Conservation (phyloP, 352 stramenopile genomes). For the Phytophthora colocasiae region DNA sequence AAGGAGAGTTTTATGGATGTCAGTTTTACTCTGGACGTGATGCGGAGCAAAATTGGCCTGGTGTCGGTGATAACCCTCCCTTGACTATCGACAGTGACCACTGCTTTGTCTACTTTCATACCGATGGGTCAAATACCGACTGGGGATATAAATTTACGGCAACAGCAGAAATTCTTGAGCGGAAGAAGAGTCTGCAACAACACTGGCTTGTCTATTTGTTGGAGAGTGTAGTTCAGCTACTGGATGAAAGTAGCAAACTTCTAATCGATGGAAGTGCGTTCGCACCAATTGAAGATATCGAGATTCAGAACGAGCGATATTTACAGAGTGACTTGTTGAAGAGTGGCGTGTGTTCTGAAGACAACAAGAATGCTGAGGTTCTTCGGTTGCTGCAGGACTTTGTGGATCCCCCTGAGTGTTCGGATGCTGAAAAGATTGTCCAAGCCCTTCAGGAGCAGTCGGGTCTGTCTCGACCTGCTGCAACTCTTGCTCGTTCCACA, state of each 20-base stretch:
- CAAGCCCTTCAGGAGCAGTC: constrained; percentile 47
- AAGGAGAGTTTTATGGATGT: constrained; percentile 68
- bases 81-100: constrained; percentile 82
- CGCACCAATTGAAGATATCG: constrained; percentile 53
- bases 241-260: constrained; percentile 62
- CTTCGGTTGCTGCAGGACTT: constrained; percentile 70
- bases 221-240: constrained; percentile 51
- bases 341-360: constrained; percentile 52
- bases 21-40: constrained; percentile 84
- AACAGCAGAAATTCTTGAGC: constrained; percentile 67
- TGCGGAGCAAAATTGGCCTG: constrained; percentile 81
- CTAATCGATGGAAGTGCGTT: constrained; percentile 60
- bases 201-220: constrained; percentile 73
- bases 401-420: constrained; percentile 42
- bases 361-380: constrained; percentile 68
- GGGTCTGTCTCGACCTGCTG: constrained; percentile 17
- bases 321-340: constrained; percentile 78
- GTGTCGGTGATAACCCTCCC: constrained; percentile 63
- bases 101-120: constrained; percentile 87
- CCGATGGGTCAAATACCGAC: constrained; percentile 86
- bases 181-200: constrained; percentile 55
- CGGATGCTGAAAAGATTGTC: constrained; percentile 54
- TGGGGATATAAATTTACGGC: constrained; percentile 86
- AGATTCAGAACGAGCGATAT: constrained; percentile 59
- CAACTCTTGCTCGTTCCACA: constrained; percentile 32